Conservation (phyloP, 1,284 basidiomycete genomes). For the Boletus calvinii region DNA sequence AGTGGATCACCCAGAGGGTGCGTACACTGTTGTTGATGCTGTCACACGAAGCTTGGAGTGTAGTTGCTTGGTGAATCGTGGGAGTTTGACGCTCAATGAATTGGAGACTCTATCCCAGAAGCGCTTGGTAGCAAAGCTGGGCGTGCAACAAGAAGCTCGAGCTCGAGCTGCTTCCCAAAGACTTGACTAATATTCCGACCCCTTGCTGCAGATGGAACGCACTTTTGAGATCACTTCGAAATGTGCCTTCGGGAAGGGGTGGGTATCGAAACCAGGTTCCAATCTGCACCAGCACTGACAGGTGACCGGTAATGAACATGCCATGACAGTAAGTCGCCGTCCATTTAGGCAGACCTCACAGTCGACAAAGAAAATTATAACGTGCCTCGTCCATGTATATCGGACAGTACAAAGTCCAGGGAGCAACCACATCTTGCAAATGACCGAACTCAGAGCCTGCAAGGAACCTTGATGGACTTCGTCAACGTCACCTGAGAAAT, state of each 20-base stretch:
- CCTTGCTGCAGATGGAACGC: not conserved
- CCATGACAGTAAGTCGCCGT: not conserved
- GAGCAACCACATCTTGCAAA: not conserved
- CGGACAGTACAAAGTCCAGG: not conserved
- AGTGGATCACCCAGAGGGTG: not conserved
- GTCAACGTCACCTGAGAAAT: constrained; percentile 2
- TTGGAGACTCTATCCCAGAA: constrained; percentile 4
- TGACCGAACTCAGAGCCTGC: not conserved
- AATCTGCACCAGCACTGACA: not conserved
- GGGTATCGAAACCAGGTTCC: not conserved
- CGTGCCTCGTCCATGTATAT: constrained; percentile 1
- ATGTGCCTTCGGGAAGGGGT: not conserved
- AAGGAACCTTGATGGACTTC: constrained; percentile 5
- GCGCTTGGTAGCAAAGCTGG: not conserved
- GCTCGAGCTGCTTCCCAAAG: not conserved
- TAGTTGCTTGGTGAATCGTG: constrained; percentile 10
- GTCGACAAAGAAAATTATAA: not conserved
- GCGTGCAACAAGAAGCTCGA: not conserved
- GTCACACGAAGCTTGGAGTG: too few relatives aligned
- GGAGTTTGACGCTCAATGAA: not conserved
- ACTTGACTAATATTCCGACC: not conserved
- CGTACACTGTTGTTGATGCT: not conserved
- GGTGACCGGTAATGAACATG: not conserved
- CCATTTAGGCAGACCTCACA: not conserved
- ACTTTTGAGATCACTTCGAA: not conserved